A percentile compares a stretch with the other conserved stretches of the same genome.
These are phyloP conservation scores for Sclerotinia subarctica DNA, from an alignment of 2,329 filamentous ascomycete genomes.

Conservation along the genomic window DNA sequence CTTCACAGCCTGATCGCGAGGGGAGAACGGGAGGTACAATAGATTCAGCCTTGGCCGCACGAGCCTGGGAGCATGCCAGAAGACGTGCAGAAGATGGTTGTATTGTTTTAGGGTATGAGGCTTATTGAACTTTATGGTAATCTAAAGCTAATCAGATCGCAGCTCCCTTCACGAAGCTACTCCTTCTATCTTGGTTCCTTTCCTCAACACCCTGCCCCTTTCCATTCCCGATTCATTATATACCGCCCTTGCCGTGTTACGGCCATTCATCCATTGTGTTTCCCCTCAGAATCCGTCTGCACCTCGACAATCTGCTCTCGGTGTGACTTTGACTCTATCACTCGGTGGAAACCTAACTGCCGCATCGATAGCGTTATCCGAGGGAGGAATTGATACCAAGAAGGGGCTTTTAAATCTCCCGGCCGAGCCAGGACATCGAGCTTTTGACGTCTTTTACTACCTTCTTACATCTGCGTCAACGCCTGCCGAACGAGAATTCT, in stretches of 20 bases:
- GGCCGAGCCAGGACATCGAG: conserved; percentile 74
- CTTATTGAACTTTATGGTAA: background rate
- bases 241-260: conserved; percentile 75
- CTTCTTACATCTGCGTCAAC: conserved; percentile 89
- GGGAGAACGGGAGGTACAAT: conserved; percentile 73
- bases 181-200: conserved; percentile 78
- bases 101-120: conserved; percentile 75
- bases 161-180: conserved; percentile 87
- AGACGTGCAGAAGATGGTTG: conserved; percentile 93
- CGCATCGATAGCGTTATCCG: conserved; percentile 74
- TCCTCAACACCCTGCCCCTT: conserved; percentile 77
- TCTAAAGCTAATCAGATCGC: conserved; percentile 20
- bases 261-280: conserved; percentile 82
- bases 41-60: conserved; percentile 71
- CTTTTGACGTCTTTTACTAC: conserved; percentile 98
- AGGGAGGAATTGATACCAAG: conserved; percentile 80
- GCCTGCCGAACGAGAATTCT: conserved; percentile 80
- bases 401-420: conserved; percentile 80
- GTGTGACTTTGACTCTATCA: conserved; percentile 77
- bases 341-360: conserved; percentile 75
- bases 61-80: conserved; percentile 95
- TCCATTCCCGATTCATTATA: conserved; percentile 72
- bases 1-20: conserved; percentile 65
- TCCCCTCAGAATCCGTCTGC: conserved; percentile 87
- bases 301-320: conserved; percentile 75